phyloP scores from a whole-genome alignment of 2,329 filamentous ascomycete species.

The Pseudogymnoascus sp. region DNA sequence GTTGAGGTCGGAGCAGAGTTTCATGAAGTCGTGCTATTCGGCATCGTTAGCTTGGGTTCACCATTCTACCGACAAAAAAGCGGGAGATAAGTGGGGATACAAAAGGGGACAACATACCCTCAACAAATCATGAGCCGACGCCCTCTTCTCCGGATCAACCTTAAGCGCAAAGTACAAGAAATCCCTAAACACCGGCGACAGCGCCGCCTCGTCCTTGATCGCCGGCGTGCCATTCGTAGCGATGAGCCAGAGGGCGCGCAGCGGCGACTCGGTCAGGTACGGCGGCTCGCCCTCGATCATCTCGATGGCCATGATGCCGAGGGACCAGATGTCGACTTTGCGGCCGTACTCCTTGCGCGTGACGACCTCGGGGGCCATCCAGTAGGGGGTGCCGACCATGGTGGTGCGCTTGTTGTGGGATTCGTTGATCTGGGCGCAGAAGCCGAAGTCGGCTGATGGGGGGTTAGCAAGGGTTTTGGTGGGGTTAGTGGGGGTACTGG shows the following conservation, averaged over 20 bases:
- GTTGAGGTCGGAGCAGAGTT: conserved; percentile 63
- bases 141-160: conserved; percentile 94
- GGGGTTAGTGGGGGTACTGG: neutral
- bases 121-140: conserved; percentile 87
- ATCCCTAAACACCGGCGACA: conserved; percentile 78
- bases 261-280: conserved; percentile 89
- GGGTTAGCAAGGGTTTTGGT: conserved; percentile 29
- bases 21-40: conserved; percentile 71
- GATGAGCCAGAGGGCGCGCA: conserved; percentile 90
- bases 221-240: conserved; percentile 92
- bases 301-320: conserved; percentile 99
- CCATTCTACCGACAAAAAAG: neutral
- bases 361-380: conserved; percentile 99
- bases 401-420: conserved; percentile 95
- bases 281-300: conserved; percentile 99
- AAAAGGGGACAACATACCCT: conserved; percentile 56
- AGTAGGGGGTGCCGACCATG: conserved; percentile 98
- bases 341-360: conserved; percentile 96
- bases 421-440: conserved; percentile 97
- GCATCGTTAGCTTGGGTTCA: conserved; percentile 25
- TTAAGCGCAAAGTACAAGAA: conserved; percentile 90
- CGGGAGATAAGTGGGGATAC: conserved; percentile 2
- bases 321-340: conserved; percentile 97
- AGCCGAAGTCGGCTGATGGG: conserved; percentile 81
- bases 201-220: conserved; percentile 85